Percentiles rank a stretch among this genome's conserved stretches.
Evolutionary conservation across 1,139 yeast genomes (phyloP).

Genomic region (Candida gigantensis): DNA sequence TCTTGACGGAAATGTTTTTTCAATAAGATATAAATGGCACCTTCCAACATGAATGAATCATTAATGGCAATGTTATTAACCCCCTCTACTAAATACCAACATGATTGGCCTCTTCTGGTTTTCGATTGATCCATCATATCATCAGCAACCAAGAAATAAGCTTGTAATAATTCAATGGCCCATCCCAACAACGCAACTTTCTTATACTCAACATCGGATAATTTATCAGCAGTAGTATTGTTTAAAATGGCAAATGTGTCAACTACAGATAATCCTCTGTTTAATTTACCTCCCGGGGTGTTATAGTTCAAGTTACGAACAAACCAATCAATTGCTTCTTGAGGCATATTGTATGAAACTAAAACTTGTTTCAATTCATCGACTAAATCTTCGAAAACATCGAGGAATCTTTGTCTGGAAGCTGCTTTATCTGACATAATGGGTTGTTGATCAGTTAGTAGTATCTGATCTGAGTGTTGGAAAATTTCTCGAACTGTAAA

Average conservation of each 20-base stretch:
- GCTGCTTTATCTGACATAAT: conserved; percentile 32
- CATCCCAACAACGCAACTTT: conserved; percentile 92
- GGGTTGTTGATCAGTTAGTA: no score
- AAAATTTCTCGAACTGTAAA: conserved; percentile 1
- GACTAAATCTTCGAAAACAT: conserved; percentile 76
- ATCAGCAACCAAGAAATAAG: conserved; percentile 95
- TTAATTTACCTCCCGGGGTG: conserved; percentile 95
- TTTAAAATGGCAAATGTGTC: conserved; percentile 87
- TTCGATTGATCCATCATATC: conserved; percentile 98
- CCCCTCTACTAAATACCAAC: conserved; percentile 86
- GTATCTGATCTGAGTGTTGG: neutral
- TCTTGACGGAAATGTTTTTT: conserved; percentile 87
- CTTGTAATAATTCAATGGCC: conserved; percentile 94
- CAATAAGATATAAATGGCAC: conserved; percentile 85
- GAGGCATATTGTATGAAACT: conserved; percentile 74
- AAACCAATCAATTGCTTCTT: conserved; percentile 88
- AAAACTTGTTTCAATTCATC: conserved; percentile 69
- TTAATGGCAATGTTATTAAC: conserved; percentile 95
- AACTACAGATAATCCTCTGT: conserved; percentile 93
- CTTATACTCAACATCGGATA: conserved; percentile 69
- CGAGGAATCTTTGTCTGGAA: conserved; percentile 64
- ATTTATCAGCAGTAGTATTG: conserved; percentile 57
- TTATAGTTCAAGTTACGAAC: conserved; percentile 74
- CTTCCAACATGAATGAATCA: conserved; percentile 96
- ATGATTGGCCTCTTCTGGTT: conserved; percentile 98